phyloP scores from a whole-genome alignment of 768 basidiomycete genomes.

The Cytidiella melzeri region DNA sequence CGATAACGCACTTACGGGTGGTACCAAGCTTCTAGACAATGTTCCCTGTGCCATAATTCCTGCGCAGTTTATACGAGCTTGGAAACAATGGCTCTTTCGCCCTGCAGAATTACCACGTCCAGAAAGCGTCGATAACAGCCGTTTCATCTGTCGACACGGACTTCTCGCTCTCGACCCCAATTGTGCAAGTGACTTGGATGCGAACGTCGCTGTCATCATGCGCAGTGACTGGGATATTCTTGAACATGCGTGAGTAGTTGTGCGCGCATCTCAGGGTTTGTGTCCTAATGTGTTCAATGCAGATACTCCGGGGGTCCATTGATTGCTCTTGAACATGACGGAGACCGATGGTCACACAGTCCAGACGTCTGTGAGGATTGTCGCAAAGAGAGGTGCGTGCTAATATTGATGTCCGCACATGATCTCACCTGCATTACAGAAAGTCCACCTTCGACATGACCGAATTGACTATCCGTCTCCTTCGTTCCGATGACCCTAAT shows the following conservation, averaged over 20 bases:
- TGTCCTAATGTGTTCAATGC: neutral
- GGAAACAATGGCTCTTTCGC: constrained; percentile 64
- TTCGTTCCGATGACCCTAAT: constrained; percentile 27
- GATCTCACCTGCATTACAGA: constrained; percentile 28
- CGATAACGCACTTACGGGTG: constrained; percentile 44
- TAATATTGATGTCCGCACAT: no score
- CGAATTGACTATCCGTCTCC: constrained; percentile 53
- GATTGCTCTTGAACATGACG: constrained; percentile 39
- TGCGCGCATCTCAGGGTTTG: neutral
- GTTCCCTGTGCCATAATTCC: constrained; percentile 54
- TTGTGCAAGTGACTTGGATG: constrained; percentile 49
- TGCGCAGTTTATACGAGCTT: constrained; percentile 53
- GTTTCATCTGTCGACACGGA: constrained; percentile 64
- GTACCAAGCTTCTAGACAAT: constrained; percentile 39
- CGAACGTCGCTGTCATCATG: constrained; percentile 49
- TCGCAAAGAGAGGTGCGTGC: constrained; percentile 47
- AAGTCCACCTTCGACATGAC: constrained; percentile 53
- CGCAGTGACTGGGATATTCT: constrained; percentile 61
- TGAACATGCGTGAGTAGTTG: constrained; percentile 44
- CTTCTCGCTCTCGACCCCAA: constrained; percentile 64
- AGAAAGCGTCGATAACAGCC: constrained; percentile 50
- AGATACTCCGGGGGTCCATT: constrained; percentile 57
- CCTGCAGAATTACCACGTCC: constrained; percentile 55
- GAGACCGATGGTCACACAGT: constrained; percentile 36
- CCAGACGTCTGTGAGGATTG: constrained; percentile 56